Conservation (phyloP, 208 protist species). For the Crithidia expoeki region DNA sequence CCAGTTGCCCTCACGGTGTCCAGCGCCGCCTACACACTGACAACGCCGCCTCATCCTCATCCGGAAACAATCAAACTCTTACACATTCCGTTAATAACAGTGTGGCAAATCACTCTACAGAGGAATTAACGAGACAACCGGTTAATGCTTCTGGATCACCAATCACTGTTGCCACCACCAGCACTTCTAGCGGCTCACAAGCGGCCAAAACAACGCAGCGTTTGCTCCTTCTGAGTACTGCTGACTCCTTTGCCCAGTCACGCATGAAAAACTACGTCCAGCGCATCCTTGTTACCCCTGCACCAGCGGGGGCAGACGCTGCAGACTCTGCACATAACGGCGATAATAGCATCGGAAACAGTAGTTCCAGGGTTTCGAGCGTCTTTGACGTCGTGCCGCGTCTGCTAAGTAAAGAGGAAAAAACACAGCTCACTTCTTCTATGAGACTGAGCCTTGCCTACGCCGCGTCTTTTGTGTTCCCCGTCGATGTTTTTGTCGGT, state of each 20-base stretch:
- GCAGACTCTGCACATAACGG: not conserved
- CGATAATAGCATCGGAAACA: not conserved
- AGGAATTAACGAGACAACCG: not conserved
- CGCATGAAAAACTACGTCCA: slow-evolving; percentile 54
- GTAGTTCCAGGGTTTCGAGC: not conserved
- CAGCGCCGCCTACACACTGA: not conserved
- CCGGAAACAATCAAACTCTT: not conserved
- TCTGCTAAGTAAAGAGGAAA: not conserved
- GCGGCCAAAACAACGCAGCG: not conserved
- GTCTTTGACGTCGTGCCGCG: slow-evolving; percentile 9
- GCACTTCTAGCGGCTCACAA: not conserved
- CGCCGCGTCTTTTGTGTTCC: slow-evolving; percentile 26
- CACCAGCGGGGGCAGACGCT: not conserved
- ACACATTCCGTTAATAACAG: not conserved
- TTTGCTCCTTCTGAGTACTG: not conserved
- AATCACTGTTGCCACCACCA: no score
- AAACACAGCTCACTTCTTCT: not conserved
- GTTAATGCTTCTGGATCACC: not conserved
- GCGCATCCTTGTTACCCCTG: slow-evolving; percentile 12
- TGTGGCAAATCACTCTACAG: not conserved
- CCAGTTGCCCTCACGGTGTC: not conserved
- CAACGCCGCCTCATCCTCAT: not conserved
- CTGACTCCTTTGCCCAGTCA: slow-evolving; percentile 46
- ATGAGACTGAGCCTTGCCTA: not conserved
- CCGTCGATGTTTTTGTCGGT: slow-evolving; percentile 52